Evolutionary conservation across 108 stramenopile genomes (phyloP), one percentile per base, ranked within the genome.

Genomic region (Cyclotella baltica): DNA sequence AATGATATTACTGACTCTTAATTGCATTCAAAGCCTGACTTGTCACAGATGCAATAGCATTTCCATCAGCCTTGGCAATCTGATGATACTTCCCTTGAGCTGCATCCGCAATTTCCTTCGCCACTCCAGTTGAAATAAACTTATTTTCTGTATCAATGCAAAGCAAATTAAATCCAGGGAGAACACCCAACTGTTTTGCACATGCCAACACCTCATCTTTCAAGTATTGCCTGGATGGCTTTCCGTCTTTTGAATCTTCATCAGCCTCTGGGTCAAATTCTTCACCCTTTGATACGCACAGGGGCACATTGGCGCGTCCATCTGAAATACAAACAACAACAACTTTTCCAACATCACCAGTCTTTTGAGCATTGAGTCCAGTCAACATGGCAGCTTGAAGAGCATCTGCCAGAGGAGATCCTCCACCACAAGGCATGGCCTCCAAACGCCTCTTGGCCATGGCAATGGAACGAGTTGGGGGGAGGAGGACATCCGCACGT

Each of bases 341-440:
- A 73, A 97, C 96, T 90, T 96, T 96, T 52, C 97, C 97, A 61
- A 97, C 90, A 83, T 98, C 98, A 22, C 96, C 96, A 55, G 81
- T 91, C 81, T 97, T 98, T 80, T 94, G 93, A 20, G 96, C 96
- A 74, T 98, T 98, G 56, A 98, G 33, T 29, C 97, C 98, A 33
- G 97, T 98, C 33, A 96, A 84, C 78, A 87, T 85, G 20, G 97
- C 98, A 37, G 66, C 67, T 72, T 91, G 85, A 30, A 98, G 83
- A 16, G 97, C 96, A 72, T 98, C 91, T 8, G 98, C 98, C 20
- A 98, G 83, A 11, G 98, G 98, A 30, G 95, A 96, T 62, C 98
- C 98, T 55, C 98, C 98, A 48, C 98, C 98, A 70, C 98, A 98
- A 10, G 98, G 97, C 98, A 98, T 98, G 64, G 93, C 91, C 77